These are phyloP conservation scores for Monosporascus ibericus DNA, from an alignment of 2,329 filamentous ascomycete genomes.

Conservation along the genomic window DNA sequence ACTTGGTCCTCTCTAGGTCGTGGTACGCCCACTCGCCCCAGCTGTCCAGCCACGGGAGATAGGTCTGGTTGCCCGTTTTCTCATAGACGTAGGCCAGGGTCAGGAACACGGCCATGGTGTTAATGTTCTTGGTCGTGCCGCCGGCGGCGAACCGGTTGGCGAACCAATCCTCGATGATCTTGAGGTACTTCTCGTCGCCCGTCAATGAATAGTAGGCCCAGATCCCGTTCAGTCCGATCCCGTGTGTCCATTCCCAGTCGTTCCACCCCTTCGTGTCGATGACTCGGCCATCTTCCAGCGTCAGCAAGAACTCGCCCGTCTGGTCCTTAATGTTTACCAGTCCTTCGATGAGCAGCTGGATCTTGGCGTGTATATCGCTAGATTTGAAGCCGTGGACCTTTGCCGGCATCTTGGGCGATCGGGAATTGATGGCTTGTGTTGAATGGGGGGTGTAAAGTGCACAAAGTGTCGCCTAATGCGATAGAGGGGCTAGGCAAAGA, in stretches of 20 bases:
- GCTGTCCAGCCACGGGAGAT: conserved; percentile 69
- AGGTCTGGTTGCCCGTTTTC: conserved; percentile 60
- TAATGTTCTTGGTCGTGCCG: conserved; percentile 78
- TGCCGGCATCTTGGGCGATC: conserved; percentile 29
- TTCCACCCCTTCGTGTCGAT: conserved; percentile 84
- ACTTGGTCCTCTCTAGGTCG: conserved; percentile 64
- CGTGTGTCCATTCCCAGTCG: conserved; percentile 80
- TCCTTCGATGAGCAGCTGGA: conserved; percentile 64
- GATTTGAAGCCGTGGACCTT: conserved; percentile 40
- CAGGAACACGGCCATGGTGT: conserved; percentile 75
- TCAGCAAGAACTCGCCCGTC: conserved; percentile 67
- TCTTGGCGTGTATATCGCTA: conserved; percentile 44
- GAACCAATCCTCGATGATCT: conserved; percentile 71
- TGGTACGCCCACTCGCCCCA: conserved; percentile 83
- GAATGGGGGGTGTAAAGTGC: no score
- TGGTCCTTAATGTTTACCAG: conserved; percentile 72
- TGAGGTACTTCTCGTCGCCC: conserved; percentile 51
- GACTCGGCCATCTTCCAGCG: conserved; percentile 63
- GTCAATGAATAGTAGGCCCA: conserved; percentile 77
- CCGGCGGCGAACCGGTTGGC: conserved; percentile 60
- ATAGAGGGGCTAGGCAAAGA: no score
- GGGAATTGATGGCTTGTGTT: no score
- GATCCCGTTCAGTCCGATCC: conserved; percentile 72
- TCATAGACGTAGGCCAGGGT: conserved; percentile 76
- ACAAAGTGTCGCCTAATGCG: no score